Base-by-base conservation (phyloP, 352 stramenopile species). In the Phytophthora melonis region DNA sequence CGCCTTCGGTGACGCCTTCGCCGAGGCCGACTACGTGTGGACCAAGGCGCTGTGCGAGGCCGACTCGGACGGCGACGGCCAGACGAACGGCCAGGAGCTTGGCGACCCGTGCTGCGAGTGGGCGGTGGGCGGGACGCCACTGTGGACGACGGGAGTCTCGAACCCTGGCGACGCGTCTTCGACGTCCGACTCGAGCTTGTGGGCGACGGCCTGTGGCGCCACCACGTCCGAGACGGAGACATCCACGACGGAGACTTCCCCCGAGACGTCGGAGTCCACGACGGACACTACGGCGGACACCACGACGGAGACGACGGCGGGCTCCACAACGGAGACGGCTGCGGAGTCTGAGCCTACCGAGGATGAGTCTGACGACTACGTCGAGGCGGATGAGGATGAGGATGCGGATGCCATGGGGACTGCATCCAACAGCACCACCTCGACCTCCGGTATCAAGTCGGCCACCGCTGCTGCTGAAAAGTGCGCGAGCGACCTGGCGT, bases 81-180 rank as follows among this genome's bases (percentile, higher is more conserved):
- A 74, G 39, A 74, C 54, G 19, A 68, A 74, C 43, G 66, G 66
- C 30, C 66, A 74, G 59, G 66, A 74, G 36, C 66, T 74, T 19
- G 66, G 66, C 10, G 66, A 74, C 49, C 66, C 66, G 61, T 70
- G 64, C 55, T 70, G 64, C 45, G 64, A 57, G 30, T 70, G 66
- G 60, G 47, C 47, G 16, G 25, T 50, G 21, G 50, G 50, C 1
- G 43, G 45, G 43, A 74, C 34, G 10, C 53, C 66, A 6, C 63
- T 30, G 5, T 82, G 66, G 63, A 76, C 66, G 7, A 62, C 39
- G 1, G 67, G 78, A 1, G 63, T 86, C 16, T 83, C 79, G 39
- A 59, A 70, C 53, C 63, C 41, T 21, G 54, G 63, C 13, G 54
- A 70, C 10, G 53, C 63, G 18, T 18, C 69, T 55, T 68, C 61